These are phyloP conservation scores for Geotrichum cucujoidarum DNA, from an alignment of 1,139 yeast genomes.

Conservation along the genomic window DNA sequence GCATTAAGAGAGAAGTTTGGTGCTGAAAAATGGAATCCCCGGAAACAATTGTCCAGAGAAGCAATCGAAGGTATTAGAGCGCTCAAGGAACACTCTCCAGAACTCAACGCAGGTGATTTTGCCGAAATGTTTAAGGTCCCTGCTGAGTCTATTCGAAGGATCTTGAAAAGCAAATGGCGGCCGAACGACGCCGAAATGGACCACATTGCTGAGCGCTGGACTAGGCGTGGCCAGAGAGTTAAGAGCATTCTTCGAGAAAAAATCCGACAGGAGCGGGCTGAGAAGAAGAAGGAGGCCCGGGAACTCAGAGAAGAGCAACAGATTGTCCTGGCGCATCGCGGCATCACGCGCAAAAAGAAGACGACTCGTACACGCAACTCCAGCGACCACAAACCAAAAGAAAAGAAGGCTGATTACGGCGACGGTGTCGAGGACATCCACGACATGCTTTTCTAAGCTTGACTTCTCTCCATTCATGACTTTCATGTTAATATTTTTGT, in stretches of 20 bases:
- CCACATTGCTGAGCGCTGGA: conserved; percentile 47
- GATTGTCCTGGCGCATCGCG: conserved; percentile 10
- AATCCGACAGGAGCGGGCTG: conserved; percentile 15
- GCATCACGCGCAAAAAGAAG: conserved; percentile 1
- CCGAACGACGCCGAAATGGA: conserved; percentile 55
- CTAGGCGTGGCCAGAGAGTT: conserved; percentile 41
- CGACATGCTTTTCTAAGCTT: conserved; percentile 15
- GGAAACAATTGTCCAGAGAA: conserved; percentile 59
- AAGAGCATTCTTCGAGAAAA: conserved; percentile 19
- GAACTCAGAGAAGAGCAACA: conserved; percentile 8
- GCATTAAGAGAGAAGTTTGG: conserved; percentile 58
- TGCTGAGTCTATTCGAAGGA: conserved; percentile 79
- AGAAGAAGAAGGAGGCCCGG: conserved; percentile 8
- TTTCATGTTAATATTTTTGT: background rate
- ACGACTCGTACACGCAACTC: background rate
- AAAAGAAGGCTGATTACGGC: background rate
- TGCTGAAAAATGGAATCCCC: conserved; percentile 61
- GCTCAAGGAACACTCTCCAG: conserved; percentile 52
- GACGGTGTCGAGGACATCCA: conserved; percentile 6
- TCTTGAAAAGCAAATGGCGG: conserved; percentile 69
- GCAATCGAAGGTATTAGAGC: conserved; percentile 63
- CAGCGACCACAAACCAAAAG: background rate
- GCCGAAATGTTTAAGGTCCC: conserved; percentile 65
- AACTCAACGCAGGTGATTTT: conserved; percentile 53
- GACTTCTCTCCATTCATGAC: background rate